Evolutionary conservation across 2,329 filamentous ascomycete species (phyloP), one percentile per base, ranked within the genome.

Genomic region (Dryadomyces quercivorus): DNA sequence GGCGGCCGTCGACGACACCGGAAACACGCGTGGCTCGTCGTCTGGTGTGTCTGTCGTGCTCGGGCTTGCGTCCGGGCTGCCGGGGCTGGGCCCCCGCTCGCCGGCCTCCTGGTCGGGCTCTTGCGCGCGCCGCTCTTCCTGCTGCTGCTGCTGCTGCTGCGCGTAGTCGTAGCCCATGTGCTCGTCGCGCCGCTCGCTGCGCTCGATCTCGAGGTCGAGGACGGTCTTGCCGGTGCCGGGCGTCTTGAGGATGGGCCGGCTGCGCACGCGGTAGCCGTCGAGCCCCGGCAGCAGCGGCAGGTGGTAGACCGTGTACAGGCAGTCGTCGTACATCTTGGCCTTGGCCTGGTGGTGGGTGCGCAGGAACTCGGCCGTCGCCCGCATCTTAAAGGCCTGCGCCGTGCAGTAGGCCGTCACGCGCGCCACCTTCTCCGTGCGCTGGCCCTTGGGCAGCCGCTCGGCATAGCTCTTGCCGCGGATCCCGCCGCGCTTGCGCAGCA

Each of bases 261-360:
- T 96, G 62, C 88, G 81, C 26, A 98, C 75, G 26, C 93, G 78
- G 67, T 91, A 96, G 1, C 93, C 92, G 50, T 95, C 90, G 49
- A 76, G 81, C 1, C 92, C 93, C 2, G 88, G 86, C 53, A 97
- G 75, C 16, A 98, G 72, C 5, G 93, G 93, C 34, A 96, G 73
- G 65, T 96, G 91, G 68, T 98, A 98, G 50, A 95, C 92, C 26
- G 85, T 88, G 66, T 98, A 98, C 22, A 98, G 74, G 65, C 93
- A 98, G 68, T 98, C 93, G 67, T 98, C 93, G 69, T 98, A 98
- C 5, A 97, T 76, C 70, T 98, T 98, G 15, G 92, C 95, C 70
- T 90, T 86, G 1, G 91, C 92, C 36, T 86, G 84, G 70, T 98
- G 93, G 63, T 85, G 85, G 59, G 88, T 87, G 62, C 87, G 85